Conservation (phyloP, 345 rosid species). For the Syzygium aromaticum region DNA sequence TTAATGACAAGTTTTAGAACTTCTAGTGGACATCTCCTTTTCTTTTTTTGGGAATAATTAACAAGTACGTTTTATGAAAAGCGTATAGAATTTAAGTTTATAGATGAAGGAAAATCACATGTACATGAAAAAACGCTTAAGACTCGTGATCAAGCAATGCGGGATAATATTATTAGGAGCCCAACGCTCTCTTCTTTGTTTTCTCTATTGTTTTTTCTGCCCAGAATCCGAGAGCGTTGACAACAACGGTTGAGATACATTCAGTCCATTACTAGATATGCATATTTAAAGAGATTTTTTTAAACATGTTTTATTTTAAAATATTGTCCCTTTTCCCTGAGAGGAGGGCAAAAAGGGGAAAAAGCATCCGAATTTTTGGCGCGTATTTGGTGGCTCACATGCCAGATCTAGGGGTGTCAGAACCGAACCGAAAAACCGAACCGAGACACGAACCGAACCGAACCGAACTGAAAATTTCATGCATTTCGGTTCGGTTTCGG, state of each 20-base stretch:
- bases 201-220: not conserved
- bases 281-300: too few relatives aligned
- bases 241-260: not conserved
- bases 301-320: too few relatives aligned
- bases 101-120: rapidly evolving
- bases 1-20: too few relatives aligned
- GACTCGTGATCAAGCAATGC: rapidly evolving
- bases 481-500: too few relatives aligned
- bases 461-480: too few relatives aligned
- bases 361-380: not conserved
- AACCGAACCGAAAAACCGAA: too few relatives aligned
- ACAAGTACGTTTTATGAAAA: not conserved
- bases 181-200: not conserved
- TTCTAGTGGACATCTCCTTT: too few relatives aligned
- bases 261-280: rapidly evolving
- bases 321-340: too few relatives aligned
- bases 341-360: too few relatives aligned
- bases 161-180: not conserved
- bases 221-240: not conserved
- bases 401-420: not conserved
- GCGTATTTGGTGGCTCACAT: not conserved
- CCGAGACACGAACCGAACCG: too few relatives aligned
- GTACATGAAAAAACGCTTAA: not conserved
- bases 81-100: not conserved
- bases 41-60: not conserved